A percentile compares a stretch with the other conserved stretches of the same genome.
phyloP scores from a whole-genome alignment of 805 yeast species.

The Metschnikowia lachancei region DNA sequence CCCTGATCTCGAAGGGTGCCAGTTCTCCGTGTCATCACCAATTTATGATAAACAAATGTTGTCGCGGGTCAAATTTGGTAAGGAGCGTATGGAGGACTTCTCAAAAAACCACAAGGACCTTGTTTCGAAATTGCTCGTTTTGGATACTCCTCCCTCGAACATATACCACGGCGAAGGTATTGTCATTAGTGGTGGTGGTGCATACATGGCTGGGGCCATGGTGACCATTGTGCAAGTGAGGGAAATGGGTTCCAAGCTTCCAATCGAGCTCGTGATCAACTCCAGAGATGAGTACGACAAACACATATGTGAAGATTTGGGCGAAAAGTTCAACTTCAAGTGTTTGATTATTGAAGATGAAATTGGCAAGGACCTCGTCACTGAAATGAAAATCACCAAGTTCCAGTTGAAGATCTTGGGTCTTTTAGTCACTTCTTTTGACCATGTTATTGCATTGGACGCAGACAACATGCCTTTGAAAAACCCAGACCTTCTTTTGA shows the following conservation, averaged over 20 bases:
- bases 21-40: slow-evolving; percentile 14
- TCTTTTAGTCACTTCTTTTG: slow-evolving; percentile 33
- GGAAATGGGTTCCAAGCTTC: slow-evolving; percentile 32
- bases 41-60: slow-evolving; percentile 13
- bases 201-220: slow-evolving; percentile 28
- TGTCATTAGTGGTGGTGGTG: slow-evolving; percentile 32
- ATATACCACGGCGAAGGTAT: slow-evolving; percentile 34
- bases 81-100: slow-evolving; percentile 23
- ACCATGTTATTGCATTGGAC: slow-evolving; percentile 33
- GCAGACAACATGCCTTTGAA: slow-evolving; percentile 34
- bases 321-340: slow-evolving; percentile 25
- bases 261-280: slow-evolving; percentile 35
- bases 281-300: slow-evolving; percentile 23
- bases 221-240: slow-evolving; percentile 30
- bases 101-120: slow-evolving; percentile 26
- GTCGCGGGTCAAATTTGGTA: slow-evolving; percentile 19
- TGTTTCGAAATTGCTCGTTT: slow-evolving; percentile 23
- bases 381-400: slow-evolving; percentile 20
- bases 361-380: slow-evolving; percentile 23
- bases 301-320: slow-evolving; percentile 28
- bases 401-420: slow-evolving; percentile 34
- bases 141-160: slow-evolving; percentile 25
- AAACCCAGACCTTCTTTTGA: slow-evolving; percentile 29
- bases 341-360: slow-evolving; percentile 29
- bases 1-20: slow-evolving; percentile 12